These are phyloP conservation scores for Mortierella antarctica DNA, from an alignment of 192 early-diverging fungal genomes.

Conservation along the genomic window DNA sequence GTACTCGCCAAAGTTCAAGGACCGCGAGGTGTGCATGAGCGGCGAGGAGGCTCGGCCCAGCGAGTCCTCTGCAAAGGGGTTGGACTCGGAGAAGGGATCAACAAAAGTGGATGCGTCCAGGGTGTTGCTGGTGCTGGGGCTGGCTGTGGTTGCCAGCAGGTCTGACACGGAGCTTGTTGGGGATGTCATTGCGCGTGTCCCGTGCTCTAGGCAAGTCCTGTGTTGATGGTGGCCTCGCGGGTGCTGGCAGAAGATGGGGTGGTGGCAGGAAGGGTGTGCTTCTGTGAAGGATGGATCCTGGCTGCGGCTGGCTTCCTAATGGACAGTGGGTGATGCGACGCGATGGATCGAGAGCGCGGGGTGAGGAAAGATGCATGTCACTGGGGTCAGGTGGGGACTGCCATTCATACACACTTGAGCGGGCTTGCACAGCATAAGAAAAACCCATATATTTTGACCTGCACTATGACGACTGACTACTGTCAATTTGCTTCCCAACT, in stretches of 20 bases:
- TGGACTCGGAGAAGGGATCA: conserved; percentile 51
- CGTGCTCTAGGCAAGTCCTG: not conserved
- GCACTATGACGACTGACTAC: too few relatives aligned
- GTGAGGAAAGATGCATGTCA: too few relatives aligned
- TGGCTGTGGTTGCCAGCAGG: conserved; percentile 21
- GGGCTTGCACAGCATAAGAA: too few relatives aligned
- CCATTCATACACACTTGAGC: too few relatives aligned
- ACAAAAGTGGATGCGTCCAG: conserved; percentile 47
- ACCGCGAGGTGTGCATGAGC: conserved; percentile 11
- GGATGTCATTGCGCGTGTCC: conserved; percentile 20
- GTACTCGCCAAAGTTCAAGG: conserved; percentile 44
- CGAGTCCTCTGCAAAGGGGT: conserved; percentile 46
- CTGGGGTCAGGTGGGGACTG: too few relatives aligned
- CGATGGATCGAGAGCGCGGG: too few relatives aligned
- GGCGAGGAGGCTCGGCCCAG: conserved; percentile 15
- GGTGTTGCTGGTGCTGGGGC: not conserved
- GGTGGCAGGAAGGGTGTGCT: too few relatives aligned
- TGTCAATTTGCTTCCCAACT: not conserved
- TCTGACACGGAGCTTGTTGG: conserved; percentile 41
- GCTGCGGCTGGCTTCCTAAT: too few relatives aligned
- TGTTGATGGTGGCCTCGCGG: too few relatives aligned
- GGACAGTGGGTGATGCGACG: too few relatives aligned
- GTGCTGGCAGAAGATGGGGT: not conserved
- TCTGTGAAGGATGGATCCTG: too few relatives aligned
- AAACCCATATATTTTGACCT: too few relatives aligned